Evolutionary conservation across 495 filamentous ascomycete genomes (phyloP).

Genomic region (Trichodelitschia bisporula): DNA sequence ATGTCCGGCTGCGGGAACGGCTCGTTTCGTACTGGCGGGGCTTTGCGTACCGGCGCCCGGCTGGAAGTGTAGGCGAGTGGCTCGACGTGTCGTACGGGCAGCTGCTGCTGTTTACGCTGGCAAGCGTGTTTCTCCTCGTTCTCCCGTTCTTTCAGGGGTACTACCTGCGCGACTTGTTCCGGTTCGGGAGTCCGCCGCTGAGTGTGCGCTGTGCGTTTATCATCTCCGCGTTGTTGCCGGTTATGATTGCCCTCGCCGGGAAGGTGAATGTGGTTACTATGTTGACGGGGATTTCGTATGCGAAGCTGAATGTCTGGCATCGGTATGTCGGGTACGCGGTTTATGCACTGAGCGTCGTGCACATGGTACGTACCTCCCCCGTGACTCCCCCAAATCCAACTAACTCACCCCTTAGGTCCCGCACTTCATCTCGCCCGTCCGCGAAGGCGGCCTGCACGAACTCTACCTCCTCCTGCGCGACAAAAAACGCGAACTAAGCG

Average conservation of each 20-base stretch:
- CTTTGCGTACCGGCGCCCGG: slow-evolving; percentile 13
- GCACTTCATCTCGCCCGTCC: slow-evolving; percentile 4
- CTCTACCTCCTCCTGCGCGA: slow-evolving; percentile 2
- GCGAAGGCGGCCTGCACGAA: slow-evolving; percentile 4
- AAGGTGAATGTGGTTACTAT: slow-evolving; percentile 22
- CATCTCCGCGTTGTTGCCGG: slow-evolving; percentile 25
- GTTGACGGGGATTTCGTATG: slow-evolving; percentile 4
- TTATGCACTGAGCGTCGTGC: slow-evolving; percentile 1
- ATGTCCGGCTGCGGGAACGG: slow-evolving; percentile 4
- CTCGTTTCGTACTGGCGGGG: slow-evolving; percentile 8
- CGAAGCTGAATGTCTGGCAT: slow-evolving; percentile 5
- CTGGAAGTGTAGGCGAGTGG: slow-evolving; percentile 8
- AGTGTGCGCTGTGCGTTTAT: slow-evolving; percentile 27
- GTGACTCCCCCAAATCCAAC: background rate
- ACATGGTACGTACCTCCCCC: slow-evolving; percentile 3
- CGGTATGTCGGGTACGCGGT: slow-evolving; percentile 3
- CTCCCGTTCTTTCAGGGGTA: slow-evolving; percentile 13
- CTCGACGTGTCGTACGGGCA: slow-evolving; percentile 9
- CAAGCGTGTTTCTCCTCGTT: slow-evolving; percentile 2
- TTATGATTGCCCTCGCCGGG: slow-evolving; percentile 20
- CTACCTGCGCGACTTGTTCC: slow-evolving; percentile 16
- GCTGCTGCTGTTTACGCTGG: slow-evolving; percentile 8
- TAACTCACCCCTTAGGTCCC: slow-evolving; percentile 2
- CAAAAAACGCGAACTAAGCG: slow-evolving; percentile 3
- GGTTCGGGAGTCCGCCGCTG: slow-evolving; percentile 22